Conservation (phyloP, 129 eudicot genomes). For the Sambucus nigra region DNA sequence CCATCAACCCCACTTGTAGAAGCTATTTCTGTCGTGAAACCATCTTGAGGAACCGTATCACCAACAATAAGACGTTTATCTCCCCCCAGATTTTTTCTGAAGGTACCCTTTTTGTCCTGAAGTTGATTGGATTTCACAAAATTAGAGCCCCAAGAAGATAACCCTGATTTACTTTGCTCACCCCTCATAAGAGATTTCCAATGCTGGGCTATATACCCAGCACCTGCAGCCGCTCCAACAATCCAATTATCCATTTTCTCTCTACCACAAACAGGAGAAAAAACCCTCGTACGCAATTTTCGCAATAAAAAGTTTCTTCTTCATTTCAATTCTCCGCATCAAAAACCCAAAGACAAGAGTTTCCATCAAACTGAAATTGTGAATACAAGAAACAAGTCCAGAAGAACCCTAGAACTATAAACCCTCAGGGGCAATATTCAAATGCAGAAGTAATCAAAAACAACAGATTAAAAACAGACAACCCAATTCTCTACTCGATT, state of each 20-base stretch:
- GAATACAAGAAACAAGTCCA: neutral
- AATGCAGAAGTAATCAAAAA: neutral
- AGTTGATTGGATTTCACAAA: conserved; percentile 12
- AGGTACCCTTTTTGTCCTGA: conserved; percentile 24
- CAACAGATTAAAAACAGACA: neutral
- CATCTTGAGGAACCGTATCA: conserved; percentile 11
- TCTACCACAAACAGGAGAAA: conserved; percentile 7
- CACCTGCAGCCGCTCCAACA: conserved; percentile 81
- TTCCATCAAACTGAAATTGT: conserved; percentile 17
- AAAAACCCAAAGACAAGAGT: conserved; percentile 1
- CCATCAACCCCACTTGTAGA: conserved; percentile 34
- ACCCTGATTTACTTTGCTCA: conserved; percentile 20
- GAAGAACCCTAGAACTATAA: conserved; percentile 5
- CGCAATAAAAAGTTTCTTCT: conserved; percentile 7
- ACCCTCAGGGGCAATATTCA: conserved; percentile 1
- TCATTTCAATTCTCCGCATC: conserved; percentile 11
- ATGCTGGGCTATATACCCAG: conserved; percentile 67
- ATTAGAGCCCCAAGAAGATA: conserved; percentile 21
- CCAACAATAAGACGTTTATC: conserved; percentile 17
- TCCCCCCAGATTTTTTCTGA: conserved; percentile 12
- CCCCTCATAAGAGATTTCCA: conserved; percentile 33
- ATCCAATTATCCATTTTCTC: conserved; percentile 72
- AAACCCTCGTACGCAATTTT: conserved; percentile 16
- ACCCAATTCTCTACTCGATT: neutral
- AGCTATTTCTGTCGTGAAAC: conserved; percentile 13